Evolutionary conservation across 176 grass and related monocot genomes (phyloP).

Genomic region (Neostapfia colusana): DNA sequence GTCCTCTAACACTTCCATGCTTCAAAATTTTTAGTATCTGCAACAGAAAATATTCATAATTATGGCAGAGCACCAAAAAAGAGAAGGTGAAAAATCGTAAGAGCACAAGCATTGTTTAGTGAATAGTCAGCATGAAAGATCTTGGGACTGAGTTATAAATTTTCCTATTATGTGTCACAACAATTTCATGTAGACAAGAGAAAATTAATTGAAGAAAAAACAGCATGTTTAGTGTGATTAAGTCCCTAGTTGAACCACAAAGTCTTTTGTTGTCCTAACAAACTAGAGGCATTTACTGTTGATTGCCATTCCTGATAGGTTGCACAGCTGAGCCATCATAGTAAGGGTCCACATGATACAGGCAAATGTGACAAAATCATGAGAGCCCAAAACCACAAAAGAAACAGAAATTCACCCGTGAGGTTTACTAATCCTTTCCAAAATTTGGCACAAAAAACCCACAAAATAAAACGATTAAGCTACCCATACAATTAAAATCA

Average conservation of each 20-base stretch:
- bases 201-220: constrained; percentile 1
- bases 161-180: neutral
- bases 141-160: neutral
- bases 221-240: neutral
- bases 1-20: constrained; percentile 81
- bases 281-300: constrained; percentile 2
- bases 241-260: constrained; percentile 11
- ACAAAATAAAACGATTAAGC: neutral
- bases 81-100: neutral
- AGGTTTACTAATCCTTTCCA: neutral
- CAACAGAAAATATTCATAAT: constrained; percentile 2
- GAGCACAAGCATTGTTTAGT: neutral
- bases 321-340: neutral
- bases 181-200: no score
- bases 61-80: constrained; percentile 1
- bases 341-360: constrained; percentile 5
- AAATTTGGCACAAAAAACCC: neutral
- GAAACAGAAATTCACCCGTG: neutral
- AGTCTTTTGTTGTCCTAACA: no score
- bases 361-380: constrained; percentile 5
- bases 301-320: neutral
- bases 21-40: constrained; percentile 94
- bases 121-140: neutral
- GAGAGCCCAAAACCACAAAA: neutral
- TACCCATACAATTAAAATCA: no score